Evolutionary conservation across 768 basidiomycete species (phyloP), one percentile per base, ranked within the genome.

Genomic region (Serendipita vermifera): DNA sequence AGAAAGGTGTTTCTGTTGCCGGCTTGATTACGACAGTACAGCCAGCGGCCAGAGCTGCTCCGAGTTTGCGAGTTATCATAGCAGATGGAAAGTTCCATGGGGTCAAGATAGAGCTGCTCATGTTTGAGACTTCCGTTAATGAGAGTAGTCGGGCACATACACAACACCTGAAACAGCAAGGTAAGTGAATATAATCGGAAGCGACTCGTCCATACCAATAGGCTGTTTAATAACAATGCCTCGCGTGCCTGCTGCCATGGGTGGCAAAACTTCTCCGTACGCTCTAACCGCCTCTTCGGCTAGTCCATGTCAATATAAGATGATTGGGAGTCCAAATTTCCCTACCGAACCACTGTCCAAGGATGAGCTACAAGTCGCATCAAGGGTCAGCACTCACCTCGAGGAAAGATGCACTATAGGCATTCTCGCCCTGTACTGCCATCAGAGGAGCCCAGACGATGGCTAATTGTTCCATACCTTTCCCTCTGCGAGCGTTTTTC

Each of bases 41-140:
- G n/a, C 96, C 96, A 14, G 91, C 91, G 1, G 93, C 94, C 14
- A 98, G 77, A 22, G 88, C 90, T 27, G 89, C 80, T 26, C 81
- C 88, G 14, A 91, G 72, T 68, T 93, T 93, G n/a, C 90, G 83
- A 0, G 86, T 85, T 20, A 90, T 68, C 89, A 93, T 93, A 0
- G 90, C 88, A 24, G 86, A 89, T 2, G 93, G 93, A 72, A 96
- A 97, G 69, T 96, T 92, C 88, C 87, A 87, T 33, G 86, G 86
- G 0, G 86, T 87, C 38, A 88, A 61, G 60, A 89, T 86, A 4
- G 83, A 82, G 6, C 87, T 89, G 60, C 27, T 36, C 6, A 17
- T 24, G 33, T 27, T 20, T 20, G 13, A 11, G 26, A 27, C 35
- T 57, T n/a, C n/a, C 39, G 20, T 13, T 15, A 32, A 20, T 57